Percentiles rank a stretch among this genome's conserved stretches.
Conservation (phyloP, 345 rosid genomes). For the Eutrema yunnanense region DNA sequence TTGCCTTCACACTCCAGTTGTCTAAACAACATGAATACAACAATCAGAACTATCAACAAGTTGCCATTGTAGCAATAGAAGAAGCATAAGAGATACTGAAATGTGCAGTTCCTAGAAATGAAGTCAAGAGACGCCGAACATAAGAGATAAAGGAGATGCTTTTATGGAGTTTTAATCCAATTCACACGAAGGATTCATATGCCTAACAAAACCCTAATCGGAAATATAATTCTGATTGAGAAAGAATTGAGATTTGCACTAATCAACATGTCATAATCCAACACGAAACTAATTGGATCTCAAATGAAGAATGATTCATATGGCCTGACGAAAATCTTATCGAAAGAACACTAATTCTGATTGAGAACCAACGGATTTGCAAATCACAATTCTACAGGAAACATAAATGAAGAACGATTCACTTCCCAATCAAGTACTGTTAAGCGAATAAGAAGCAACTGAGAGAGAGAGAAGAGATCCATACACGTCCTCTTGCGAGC, state of each 20-base stretch:
- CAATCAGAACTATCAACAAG: neutral
- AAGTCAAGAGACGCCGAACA: neutral
- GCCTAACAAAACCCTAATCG: neutral
- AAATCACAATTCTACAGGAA: neutral
- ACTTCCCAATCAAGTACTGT: too few species aligned
- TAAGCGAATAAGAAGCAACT: too few species aligned
- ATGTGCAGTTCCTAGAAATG: neutral
- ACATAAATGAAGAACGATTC: neutral
- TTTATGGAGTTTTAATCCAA: neutral
- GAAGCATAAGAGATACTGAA: neutral
- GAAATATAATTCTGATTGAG: neutral
- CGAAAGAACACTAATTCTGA: neutral
- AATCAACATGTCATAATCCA: too few species aligned
- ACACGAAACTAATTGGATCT: neutral
- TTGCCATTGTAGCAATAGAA: neutral
- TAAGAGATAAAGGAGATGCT: neutral
- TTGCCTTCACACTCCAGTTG: conserved; percentile 81
- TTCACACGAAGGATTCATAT: neutral
- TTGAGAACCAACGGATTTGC: neutral
- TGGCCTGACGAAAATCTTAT: neutral
- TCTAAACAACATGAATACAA: conserved; percentile 24
- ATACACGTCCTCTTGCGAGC: conserved; percentile 57
- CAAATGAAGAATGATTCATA: neutral
- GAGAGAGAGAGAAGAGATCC: neutral
- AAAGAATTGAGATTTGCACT: neutral